Base-by-base conservation (phyloP, 1,139 yeast genomes). In the Hanseniaspora sp. region DNA sequence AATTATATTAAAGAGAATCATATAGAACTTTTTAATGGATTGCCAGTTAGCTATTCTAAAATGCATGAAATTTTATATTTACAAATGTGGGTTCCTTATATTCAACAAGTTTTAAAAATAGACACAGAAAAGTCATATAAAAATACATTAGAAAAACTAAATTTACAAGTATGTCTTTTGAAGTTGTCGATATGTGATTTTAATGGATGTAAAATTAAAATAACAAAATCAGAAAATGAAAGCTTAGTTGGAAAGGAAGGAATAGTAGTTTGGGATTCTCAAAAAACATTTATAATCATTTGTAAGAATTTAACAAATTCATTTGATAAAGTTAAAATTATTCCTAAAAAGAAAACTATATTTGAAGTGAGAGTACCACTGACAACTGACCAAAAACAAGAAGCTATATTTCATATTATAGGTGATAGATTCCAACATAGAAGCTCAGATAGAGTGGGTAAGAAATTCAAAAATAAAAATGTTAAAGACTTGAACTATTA, bases 251-350 rank as follows among this genome's bases (percentile, higher is more conserved):
- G 95, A 0, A 62, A 76, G 17, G 61, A 74, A 43, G 98, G 98
- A 0, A 84, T 90, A 7, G 87, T 90, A 1, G 71, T 87, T 0
- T 86, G 95, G 83, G 98, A 92, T 64, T 79, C 92, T 7, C 90
- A 86, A 64, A 79, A 83, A 61, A 77, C 79, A 55, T 84, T 87
- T 63, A 77, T 87, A 4, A 61, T 90, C 49, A 80, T 83, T 33
- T 61, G 67, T 48, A 71, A 77, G 1, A 35, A 31, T 12, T 18
- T n/a, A n/a, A n/a, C n/a, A 33, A n/a, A 38, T 17, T 18, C 37
- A 8, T 45, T 54, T 31, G 83, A 83, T 30, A 80, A 81, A 9
- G 58, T 83, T 34, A 73, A 76, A 60, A 67, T 77, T 56, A 64
- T 82, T 13, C 81, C 84, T 37, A 85, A 85, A 62, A 72, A 72